A percentile compares a stretch with the other conserved stretches of the same genome.
Evolutionary conservation across 306 rosid species (phyloP).

Genomic region (Betula pendula): DNA sequence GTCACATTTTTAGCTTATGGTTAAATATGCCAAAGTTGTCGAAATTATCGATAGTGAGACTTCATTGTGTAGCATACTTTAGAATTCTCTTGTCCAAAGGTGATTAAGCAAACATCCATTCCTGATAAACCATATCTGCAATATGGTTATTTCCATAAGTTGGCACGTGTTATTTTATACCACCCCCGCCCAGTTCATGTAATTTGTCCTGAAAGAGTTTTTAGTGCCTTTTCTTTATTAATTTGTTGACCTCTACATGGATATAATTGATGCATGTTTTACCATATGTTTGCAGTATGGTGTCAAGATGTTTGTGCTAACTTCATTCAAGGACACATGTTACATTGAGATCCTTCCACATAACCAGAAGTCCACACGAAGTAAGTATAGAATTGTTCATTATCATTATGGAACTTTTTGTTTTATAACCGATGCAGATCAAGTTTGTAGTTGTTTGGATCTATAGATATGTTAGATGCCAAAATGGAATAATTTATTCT

Average conservation of each 20-base stretch:
- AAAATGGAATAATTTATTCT: not conserved
- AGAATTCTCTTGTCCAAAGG: not conserved
- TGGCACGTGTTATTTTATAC: not conserved
- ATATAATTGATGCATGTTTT: constrained; percentile 20
- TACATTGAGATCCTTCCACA: constrained; percentile 94
- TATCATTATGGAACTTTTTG: not conserved
- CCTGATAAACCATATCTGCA: not conserved
- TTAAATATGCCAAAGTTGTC: not conserved
- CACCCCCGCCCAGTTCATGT: not conserved
- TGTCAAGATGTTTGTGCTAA: constrained; percentile 84
- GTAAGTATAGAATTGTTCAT: constrained; percentile 40
- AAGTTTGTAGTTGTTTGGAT: not conserved
- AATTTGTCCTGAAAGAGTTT: not conserved
- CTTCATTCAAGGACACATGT: constrained; percentile 89
- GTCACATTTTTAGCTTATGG: not conserved
- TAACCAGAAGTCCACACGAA: constrained; percentile 63
- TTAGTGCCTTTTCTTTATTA: not conserved
- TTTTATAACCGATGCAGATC: not conserved
- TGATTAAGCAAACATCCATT: not conserved
- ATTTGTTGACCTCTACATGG: not conserved
- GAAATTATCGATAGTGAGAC: not conserved
- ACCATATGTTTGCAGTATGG: constrained; percentile 68
- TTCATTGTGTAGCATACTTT: not conserved
- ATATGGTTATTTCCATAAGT: not conserved
- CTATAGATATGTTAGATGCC: not conserved